These are phyloP conservation scores for Rhizopus stolonifer DNA, from an alignment of 371 early-diverging fungal species.

Conservation along the genomic window DNA sequence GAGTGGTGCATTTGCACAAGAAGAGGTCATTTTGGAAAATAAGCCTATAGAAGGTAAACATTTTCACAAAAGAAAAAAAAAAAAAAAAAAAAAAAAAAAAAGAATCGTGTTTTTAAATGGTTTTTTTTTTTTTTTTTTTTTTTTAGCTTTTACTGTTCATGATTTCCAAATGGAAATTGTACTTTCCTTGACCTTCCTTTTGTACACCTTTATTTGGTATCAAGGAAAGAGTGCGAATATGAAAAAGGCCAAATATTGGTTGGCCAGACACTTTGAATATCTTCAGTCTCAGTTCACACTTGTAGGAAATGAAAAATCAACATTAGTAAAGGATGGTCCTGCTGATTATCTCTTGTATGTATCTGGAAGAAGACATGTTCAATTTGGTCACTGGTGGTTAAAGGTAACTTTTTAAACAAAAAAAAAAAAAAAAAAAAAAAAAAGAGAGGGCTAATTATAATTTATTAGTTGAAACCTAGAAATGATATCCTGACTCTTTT, in stretches of 20 bases:
- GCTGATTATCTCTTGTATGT: constrained; percentile 70
- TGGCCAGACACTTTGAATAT: constrained; percentile 28
- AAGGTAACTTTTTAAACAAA: constrained; percentile 31
- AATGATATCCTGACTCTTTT: constrained; percentile 38
- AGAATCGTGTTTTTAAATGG: neutral
- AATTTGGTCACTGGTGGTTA: constrained; percentile 69
- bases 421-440: neutral
- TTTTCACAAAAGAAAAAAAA: too few species aligned
- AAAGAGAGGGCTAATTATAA: neutral
- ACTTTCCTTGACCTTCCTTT: constrained; percentile 17
- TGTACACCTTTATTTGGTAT: constrained; percentile 28
- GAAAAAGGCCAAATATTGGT: constrained; percentile 42
- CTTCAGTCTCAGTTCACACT: constrained; percentile 59
- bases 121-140: neutral
- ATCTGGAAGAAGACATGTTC: constrained; percentile 69
- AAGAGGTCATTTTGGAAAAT: neutral
- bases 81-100: neutral
- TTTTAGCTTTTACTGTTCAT: constrained; percentile 20
- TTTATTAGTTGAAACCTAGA: constrained; percentile 44
- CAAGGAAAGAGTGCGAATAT: constrained; percentile 34
- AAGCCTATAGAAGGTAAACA: constrained; percentile 12
- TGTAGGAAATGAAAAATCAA: constrained; percentile 59
- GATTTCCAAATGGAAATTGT: constrained; percentile 39
- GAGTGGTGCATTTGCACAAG: constrained; percentile 3
- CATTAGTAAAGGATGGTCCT: constrained; percentile 70